Evolutionary conservation across 768 basidiomycete species (phyloP), one percentile per base, ranked within the genome.

Genomic region (Harrya chromipes): DNA sequence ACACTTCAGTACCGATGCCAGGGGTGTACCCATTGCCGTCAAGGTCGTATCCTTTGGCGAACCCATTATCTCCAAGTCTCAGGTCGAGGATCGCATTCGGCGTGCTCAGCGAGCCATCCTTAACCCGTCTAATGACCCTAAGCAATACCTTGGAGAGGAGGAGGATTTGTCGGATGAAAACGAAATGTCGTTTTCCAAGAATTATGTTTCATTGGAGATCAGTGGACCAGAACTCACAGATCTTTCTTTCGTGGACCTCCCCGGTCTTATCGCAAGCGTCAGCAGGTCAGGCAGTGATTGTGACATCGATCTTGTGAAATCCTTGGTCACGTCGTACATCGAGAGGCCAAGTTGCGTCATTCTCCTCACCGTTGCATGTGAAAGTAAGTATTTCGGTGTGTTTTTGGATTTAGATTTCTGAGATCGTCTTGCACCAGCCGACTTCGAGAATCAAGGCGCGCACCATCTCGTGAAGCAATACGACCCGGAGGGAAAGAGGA

Each of bases 361-460:
- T 16, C 64, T 90, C 0, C 61, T 87, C 23, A 83, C 86, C 0
- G 82, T 89, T 0, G 77, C 86, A 0, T 67, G 66, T 29, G 67
- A 67, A 27, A 67, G 66, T 65, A 43, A 1, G 61, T 50, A 0
- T 35, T 16, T 9, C 12, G 4, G 1, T 36, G 34, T 42, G 23
- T 13, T 42, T 42, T 23, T 10, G 66, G 0, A 64, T 29, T 17
- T 19, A 10, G 3, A 4, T 71, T 0, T 81, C 82, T 54, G 8
- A 52, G 12, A 16, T 21, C 4, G 20, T 31, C 39, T 78, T 54
- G 63, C 63, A 42, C 16, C 76, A 90, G 89, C 86, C 44, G 87
- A 91, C 53, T 87, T 86, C 17, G 85, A 90, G 56, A 91, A 87
- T 37, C 87, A 90, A 62, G 84, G 83, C 0, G 87, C 87, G 0